Evolutionary conservation across 805 yeast genomes (phyloP), one percentile per base, ranked within the genome.

Genomic region (Torulaspora indica): DNA sequence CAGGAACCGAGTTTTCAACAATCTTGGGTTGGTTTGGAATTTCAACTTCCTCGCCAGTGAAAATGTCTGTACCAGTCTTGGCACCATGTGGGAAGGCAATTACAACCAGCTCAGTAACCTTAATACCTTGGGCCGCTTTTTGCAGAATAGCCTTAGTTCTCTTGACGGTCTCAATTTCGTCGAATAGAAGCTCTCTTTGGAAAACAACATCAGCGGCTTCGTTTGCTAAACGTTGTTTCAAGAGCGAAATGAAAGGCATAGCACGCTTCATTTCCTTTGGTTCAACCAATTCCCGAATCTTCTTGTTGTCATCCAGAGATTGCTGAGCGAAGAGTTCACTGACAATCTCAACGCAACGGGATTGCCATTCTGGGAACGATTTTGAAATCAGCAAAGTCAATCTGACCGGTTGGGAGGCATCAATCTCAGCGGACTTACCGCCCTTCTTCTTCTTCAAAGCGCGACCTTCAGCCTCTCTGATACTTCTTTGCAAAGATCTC

Each of bases 211-310:
- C 79, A 14, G 96, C 81, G 24, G 81, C 68, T 61, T 85, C 95
- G 31, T 74, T 69, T 36, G 53, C 49, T 54, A 93, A 74, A 71
- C 95, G 81, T 63, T 82, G 86, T 69, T 93, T 90, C 66, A 93
- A 73, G 56, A 79, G 72, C 52, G 91, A 82, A 49, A 93, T 89
- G 67, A 90, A 91, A 47, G 98, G 98, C 98, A 93, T 93, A 48
- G 96, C 97, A 57, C 95, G 83, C 77, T 93, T 93, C 85, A 90
- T 86, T 60, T 93, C 98, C 66, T 81, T 82, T 53, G 86, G 86
- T 23, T 72, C 70, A 48, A 85, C 80, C 62, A 72, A 78, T 54
- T 79, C 76, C 64, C 76, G 82, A 56, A 85, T 71, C 46, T 69
- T 71, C 58, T 74, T 75, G 70, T 75, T 82, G 64, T 85, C 91